Evolutionary conservation across 2,329 filamentous ascomycete genomes (phyloP).

Genomic region (Botrytis elliptica): DNA sequence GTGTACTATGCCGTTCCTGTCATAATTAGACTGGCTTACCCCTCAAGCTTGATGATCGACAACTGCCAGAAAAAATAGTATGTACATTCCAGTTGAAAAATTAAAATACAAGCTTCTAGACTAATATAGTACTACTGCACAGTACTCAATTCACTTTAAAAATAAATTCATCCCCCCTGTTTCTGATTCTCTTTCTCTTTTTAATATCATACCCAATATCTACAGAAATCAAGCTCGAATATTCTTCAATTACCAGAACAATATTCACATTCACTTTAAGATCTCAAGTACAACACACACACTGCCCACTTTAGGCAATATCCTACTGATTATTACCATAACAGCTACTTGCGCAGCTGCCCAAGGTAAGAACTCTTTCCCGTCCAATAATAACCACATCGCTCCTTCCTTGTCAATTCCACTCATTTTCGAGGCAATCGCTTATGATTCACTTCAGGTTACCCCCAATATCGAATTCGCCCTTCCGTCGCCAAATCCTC

Average conservation of each 20-base stretch:
- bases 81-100: neutral
- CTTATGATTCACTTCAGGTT: neutral
- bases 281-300: neutral
- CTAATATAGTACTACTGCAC: neutral
- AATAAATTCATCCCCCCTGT: neutral
- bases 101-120: neutral
- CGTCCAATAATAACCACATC: neutral
- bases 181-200: neutral
- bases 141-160: neutral
- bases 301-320: neutral
- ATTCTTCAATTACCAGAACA: neutral
- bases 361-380: neutral
- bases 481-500: neutral
- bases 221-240: neutral
- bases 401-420: neutral
- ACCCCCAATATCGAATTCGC: neutral
- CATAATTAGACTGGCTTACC: neutral
- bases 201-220: neutral
- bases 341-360: neutral
- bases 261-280: neutral
- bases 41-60: neutral
- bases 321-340: neutral
- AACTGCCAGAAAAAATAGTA: no score
- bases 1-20: neutral
- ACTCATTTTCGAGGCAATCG: neutral